phyloP scores from a whole-genome alignment of 805 yeast genomes.

The Saccharomycopsis amapae region DNA sequence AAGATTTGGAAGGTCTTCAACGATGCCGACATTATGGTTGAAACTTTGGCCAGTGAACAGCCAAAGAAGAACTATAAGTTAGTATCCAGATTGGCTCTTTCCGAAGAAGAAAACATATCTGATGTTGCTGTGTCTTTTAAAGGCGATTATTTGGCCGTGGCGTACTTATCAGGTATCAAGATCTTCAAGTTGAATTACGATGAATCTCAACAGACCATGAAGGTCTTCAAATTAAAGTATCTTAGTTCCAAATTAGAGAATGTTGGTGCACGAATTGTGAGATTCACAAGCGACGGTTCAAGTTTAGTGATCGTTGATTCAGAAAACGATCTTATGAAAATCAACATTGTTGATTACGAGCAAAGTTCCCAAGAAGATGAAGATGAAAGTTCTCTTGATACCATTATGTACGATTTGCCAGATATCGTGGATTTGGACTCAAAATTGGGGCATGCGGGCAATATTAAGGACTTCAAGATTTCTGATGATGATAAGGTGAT shows the following conservation, averaged over 20 bases:
- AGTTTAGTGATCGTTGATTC: constrained; percentile 42
- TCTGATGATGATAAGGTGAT: constrained; percentile 39
- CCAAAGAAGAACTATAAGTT: constrained; percentile 40
- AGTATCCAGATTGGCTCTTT: constrained; percentile 55
- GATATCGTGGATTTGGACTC: constrained; percentile 30
- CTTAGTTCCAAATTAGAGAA: constrained; percentile 32
- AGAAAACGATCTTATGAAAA: constrained; percentile 51
- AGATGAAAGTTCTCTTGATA: constrained; percentile 17
- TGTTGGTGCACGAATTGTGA: constrained; percentile 49
- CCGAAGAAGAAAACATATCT: constrained; percentile 76
- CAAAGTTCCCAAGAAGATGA: constrained; percentile 33
- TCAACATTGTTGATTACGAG: constrained; percentile 29
- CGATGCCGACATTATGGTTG: constrained; percentile 20
- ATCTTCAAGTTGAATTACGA: constrained; percentile 52
- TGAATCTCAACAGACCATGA: constrained; percentile 32
- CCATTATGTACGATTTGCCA: constrained; percentile 30
- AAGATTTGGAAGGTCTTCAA: constrained; percentile 65
- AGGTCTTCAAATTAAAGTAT: constrained; percentile 45
- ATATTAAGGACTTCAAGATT: constrained; percentile 46
- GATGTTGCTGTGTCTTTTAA: constrained; percentile 57
- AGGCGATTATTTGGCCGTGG: constrained; percentile 62
- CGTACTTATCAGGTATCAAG: constrained; percentile 61
- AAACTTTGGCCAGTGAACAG: constrained; percentile 1
- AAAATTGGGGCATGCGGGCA: constrained; percentile 40
- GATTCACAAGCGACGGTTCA: constrained; percentile 39